These are phyloP conservation scores for Alnus rubra DNA, from an alignment of 306 rosid species.

Conservation along the genomic window DNA sequence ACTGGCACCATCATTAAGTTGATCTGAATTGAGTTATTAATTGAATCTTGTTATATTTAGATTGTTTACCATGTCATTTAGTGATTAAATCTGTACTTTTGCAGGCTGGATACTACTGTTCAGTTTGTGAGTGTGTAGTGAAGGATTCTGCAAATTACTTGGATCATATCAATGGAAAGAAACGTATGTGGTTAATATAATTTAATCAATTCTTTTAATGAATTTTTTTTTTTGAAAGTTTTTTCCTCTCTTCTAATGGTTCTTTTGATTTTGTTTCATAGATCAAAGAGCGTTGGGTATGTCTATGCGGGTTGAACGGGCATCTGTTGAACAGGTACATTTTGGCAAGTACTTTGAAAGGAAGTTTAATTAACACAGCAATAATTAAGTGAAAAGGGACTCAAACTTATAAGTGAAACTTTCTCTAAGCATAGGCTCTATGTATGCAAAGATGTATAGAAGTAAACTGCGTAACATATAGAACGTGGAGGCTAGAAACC, in stretches of 20 bases:
- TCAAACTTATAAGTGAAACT: neutral
- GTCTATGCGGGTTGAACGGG: conserved; percentile 98
- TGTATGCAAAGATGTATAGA: neutral
- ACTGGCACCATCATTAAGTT: neutral
- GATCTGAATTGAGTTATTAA: neutral
- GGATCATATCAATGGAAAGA: conserved; percentile 99
- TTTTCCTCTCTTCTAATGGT: conserved; percentile 22
- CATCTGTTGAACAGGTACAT: conserved; percentile 85
- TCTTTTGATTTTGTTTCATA: conserved; percentile 30
- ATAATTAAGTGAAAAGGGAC: neutral
- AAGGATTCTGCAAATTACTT: conserved; percentile 97
- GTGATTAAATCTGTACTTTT: conserved; percentile 17
- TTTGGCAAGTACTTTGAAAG: conserved; percentile 8
- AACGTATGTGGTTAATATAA: conserved; percentile 62
- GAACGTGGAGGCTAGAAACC: neutral
- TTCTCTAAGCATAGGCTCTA: neutral
- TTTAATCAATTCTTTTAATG: conserved; percentile 2
- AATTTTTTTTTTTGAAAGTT: conserved; percentile 10
- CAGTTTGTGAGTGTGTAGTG: conserved; percentile 98
- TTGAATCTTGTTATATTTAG: neutral
- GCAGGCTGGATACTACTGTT: conserved; percentile 96
- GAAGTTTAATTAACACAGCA: neutral
- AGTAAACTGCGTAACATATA: neutral
- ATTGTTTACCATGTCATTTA: conserved; percentile 14
- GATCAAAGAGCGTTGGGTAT: conserved; percentile 99